Base-by-base conservation (phyloP, 495 filamentous ascomycete genomes). In the Aspergillus nanangensis region DNA sequence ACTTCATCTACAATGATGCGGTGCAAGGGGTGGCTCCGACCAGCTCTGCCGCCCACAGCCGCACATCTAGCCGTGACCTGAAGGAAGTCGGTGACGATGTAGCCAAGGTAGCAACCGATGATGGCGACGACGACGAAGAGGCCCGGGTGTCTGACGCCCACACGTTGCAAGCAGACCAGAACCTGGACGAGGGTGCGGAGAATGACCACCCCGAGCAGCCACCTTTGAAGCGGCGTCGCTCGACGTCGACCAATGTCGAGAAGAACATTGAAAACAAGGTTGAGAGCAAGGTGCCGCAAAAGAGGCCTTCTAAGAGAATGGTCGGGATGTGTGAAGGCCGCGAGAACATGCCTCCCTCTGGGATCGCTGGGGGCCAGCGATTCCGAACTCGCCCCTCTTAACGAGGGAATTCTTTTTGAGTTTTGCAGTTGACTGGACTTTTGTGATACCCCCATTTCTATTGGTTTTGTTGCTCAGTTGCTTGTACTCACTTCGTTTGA, bases 81-180 rank as follows among this genome's bases (percentile, higher is more conserved):
- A 74, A 73, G 61, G 77, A 79, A 67, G 62, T 78, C 61, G 71
- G 79, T 63, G 46, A 70, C 58, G 79, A 79, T 60, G 67, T 77
- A 61, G 66, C 56, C 60, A 65, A 60, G 46, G 65, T 53, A 66
- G 61, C 60, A 56, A 45, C 54, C 53, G 57, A 42, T 38, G 56
- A 44, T 64, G 67, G 60, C 25, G 31, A 45, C 11, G 58, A 55
- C 1, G 53, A 45, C 11, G 13, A 50, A 43, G 40, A 42, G 41
- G 38, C 3, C 46, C 53, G 36, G 50, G 58, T 62, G 8, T 44
- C 58, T 5, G 57, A 53, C 51, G 31, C 17, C 51, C 34, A 4
- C 14, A 1, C 21, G 9, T 4, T 3, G 9, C 2, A 42, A 32
- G 14, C 34, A 25, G 11, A 23, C 19, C 0, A 21, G 22, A 2